Evolutionary conservation across 2,329 filamentous ascomycete genomes (phyloP), one percentile per base, ranked within the genome.

Genomic region (Parasarocladium wereldwijsianum): DNA sequence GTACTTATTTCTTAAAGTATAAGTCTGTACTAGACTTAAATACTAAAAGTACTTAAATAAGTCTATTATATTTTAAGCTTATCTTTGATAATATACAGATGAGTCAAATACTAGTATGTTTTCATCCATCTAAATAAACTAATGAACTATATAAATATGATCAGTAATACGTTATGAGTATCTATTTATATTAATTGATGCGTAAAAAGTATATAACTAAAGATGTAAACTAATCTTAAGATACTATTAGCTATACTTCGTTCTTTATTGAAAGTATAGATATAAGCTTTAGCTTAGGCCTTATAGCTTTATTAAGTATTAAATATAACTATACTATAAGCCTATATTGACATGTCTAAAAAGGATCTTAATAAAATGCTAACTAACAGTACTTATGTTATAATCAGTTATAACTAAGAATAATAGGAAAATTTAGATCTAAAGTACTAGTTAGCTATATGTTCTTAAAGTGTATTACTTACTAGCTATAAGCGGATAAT

Each of bases 241-340:
- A 5, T 11, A 17, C 4, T 19, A n/a, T 28, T 7, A 31, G 8
- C 25, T 13, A 4, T 19, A 13, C 3, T 29, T 14, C 10, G 32
- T 14, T 25, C 12, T 10, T 3, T 10, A 9, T 17, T 9, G 8
- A 19, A n/a, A n/a, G n/a, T 14, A 24, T 19, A 13, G 1, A 9
- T 20, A 24, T 32, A 17, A 26, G 25, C 19, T 10, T 24, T 16
- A 30, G 29, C 24, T 31, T 29, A 26, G 29, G 15, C 26, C n/a
- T 7, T 21, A 20, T 27, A 28, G 18, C 29, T 29, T 35, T 32
- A 32, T 31, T 35, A 21, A 32, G 19, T 28, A 9, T 18, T 28
- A 28, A 17, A 17, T 19, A 19, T 28, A 28, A 18, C 18, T 28
- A 16, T 16, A 17, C 17, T 28, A 17, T 17, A 8, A 28, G 2